Base-by-base conservation (phyloP, 192 early-diverging fungal genomes). In the Geosiphon pyriformis region DNA sequence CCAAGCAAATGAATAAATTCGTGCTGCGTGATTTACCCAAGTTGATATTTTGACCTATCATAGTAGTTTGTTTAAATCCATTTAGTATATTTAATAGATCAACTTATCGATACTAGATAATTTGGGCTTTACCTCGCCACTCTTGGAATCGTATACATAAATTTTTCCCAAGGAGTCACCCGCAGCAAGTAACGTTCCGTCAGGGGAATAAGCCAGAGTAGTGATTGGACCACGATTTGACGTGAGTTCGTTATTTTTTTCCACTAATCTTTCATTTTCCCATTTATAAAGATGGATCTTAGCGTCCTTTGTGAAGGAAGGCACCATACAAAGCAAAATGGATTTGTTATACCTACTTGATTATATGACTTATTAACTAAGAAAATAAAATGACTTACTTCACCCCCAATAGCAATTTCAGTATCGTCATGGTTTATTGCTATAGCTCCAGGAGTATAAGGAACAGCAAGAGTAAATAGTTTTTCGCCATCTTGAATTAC, bases 11-110 rank as follows among this genome's bases (percentile, higher is more conserved):
- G 77, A 76, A 65, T 88, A 91, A 49, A 98, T 80, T n/a, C 93
- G 85, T 29, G 88, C 91, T 2, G 82, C 87, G 72, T 98, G 96
- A 76, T 90, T 92, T 26, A 90, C 87, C 94, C 94, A 98, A 23
- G 87, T 85, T 56, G 80, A 68, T n/a, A 84, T 74, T 34, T 74
- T 76, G 0, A 77, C 33, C 26, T 77, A 70, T 3, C 27, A n/a
- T n/a, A n/a, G n/a, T n/a, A n/a, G n/a, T n/a, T n/a, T n/a, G n/a
- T n/a, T n/a, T n/a, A n/a, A n/a, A n/a, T n/a, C n/a, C n/a, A n/a
- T n/a, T n/a, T n/a, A n/a, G n/a, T n/a, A n/a, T n/a, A n/a, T n/a
- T n/a, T 27, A 26, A 12, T 56, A 33, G 17, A 27, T 47, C 30
- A 60, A 12, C 3, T 15, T 60, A 12, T 26, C 3, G 1, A 57